phyloP scores from a whole-genome alignment of 805 yeast species.

The Lachancea dasiensis region DNA sequence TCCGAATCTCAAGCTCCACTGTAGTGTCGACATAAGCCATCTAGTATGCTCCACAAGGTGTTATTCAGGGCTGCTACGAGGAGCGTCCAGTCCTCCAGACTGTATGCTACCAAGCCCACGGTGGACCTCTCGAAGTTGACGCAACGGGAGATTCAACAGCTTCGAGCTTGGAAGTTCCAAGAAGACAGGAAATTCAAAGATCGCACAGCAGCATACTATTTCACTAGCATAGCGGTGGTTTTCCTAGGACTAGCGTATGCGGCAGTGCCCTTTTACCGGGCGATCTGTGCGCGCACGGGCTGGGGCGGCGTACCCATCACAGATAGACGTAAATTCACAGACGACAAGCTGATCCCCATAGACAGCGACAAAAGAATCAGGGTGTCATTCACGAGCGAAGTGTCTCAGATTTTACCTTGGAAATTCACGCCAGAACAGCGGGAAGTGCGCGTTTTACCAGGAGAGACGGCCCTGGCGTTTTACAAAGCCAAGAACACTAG shows the following conservation, averaged over 20 bases:
- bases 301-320: constrained; percentile 95
- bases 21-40: too few species aligned
- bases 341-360: constrained; percentile 83
- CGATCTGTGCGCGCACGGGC: constrained; percentile 90
- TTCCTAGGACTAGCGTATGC: constrained; percentile 78
- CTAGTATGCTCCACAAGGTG: constrained; percentile 4
- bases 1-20: too few species aligned
- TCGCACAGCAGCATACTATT: constrained; percentile 57
- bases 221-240: constrained; percentile 59
- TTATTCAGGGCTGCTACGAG: constrained; percentile 7
- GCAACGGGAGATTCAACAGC: constrained; percentile 21
- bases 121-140: constrained; percentile 23
- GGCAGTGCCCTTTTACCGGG: constrained; percentile 88
- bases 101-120: constrained; percentile 1
- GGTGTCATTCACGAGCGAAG: constrained; percentile 87
- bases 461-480: constrained; percentile 95
- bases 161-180: constrained; percentile 18
- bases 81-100: constrained; percentile 3
- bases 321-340: constrained; percentile 70
- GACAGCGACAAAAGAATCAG: constrained; percentile 75
- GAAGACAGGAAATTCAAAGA: constrained; percentile 34
- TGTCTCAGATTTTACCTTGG: constrained; percentile 90
- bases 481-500: constrained; percentile 85
- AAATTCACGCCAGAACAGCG: constrained; percentile 89
- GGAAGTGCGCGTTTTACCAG: constrained; percentile 89